Evolutionary conservation across 352 stramenopile genomes (phyloP).

Genomic region (Phytopythium aichiense): DNA sequence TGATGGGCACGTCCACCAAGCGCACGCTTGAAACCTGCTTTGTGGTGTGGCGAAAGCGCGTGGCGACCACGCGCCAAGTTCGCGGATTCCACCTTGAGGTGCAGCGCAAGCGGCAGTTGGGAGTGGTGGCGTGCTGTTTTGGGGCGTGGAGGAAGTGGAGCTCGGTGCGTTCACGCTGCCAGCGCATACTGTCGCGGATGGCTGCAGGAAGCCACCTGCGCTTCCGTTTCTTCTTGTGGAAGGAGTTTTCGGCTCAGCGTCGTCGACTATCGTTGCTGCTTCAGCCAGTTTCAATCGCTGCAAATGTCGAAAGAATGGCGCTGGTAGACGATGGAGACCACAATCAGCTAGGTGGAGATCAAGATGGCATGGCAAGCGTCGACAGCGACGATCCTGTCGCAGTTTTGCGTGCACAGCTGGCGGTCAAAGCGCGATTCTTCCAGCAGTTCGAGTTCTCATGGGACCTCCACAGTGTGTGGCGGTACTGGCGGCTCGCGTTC

Average conservation of each 20-base stretch:
- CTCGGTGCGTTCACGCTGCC: slow-evolving; percentile 20
- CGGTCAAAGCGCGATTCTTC: slow-evolving; percentile 39
- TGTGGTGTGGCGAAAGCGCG: slow-evolving; percentile 38
- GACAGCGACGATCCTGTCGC: background rate
- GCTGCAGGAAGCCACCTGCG: slow-evolving; percentile 29
- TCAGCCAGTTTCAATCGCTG: background rate
- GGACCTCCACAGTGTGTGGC: slow-evolving; percentile 36
- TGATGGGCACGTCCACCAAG: slow-evolving; percentile 31
- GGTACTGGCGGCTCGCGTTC: slow-evolving; percentile 53
- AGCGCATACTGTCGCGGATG: slow-evolving; percentile 31
- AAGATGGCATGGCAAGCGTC: background rate
- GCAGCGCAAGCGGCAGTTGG: slow-evolving; percentile 6
- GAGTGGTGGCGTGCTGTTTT: slow-evolving; percentile 17
- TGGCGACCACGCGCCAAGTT: slow-evolving; percentile 16
- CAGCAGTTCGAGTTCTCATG: slow-evolving; percentile 46
- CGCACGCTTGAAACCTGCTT: slow-evolving; percentile 26
- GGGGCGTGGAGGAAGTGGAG: slow-evolving; percentile 30
- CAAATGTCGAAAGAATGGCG: background rate
- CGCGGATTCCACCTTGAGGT: slow-evolving; percentile 17
- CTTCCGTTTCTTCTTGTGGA: slow-evolving; percentile 56
- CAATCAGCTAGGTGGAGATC: background rate
- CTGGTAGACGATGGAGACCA: background rate
- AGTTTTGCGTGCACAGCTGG: slow-evolving; percentile 16
- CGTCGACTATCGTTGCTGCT: slow-evolving; percentile 25
- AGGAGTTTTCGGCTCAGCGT: slow-evolving; percentile 25